These are phyloP conservation scores for Claviceps quebecensis DNA, from an alignment of 2,329 filamentous ascomycete species.

Conservation along the genomic window DNA sequence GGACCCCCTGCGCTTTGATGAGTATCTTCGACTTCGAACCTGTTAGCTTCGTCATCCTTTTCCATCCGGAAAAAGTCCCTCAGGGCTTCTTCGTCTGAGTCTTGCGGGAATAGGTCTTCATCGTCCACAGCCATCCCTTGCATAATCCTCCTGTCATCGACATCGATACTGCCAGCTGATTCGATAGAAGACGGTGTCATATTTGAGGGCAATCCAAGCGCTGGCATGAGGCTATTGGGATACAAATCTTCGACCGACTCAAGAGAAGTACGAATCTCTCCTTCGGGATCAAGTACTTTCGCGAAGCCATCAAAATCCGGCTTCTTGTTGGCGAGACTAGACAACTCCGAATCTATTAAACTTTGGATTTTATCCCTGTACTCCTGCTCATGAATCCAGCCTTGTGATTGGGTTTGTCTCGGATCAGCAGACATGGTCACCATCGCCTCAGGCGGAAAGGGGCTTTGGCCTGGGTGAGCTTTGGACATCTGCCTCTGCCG, in stretches of 20 bases:
- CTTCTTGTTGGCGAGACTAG: constrained; percentile 22
- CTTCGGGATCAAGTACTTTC: constrained; percentile 35
- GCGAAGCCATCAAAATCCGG: constrained; percentile 55
- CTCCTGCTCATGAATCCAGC: constrained; percentile 88
- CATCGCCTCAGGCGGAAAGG: constrained; percentile 68
- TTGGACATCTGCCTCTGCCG: constrained; percentile 59
- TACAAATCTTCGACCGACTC: constrained; percentile 83
- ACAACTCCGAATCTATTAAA: constrained; percentile 51
- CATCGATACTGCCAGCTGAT: constrained; percentile 38
- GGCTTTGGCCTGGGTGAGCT: constrained; percentile 50
- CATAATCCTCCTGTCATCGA: constrained; percentile 49
- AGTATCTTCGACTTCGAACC: background rate
- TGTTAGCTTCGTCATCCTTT: background rate
- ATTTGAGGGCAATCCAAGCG: constrained; percentile 28
- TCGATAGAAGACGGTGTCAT: constrained; percentile 21
- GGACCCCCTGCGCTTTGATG: background rate
- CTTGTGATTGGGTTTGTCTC: constrained; percentile 55
- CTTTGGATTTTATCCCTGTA: constrained; percentile 51
- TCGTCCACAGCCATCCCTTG: constrained; percentile 32
- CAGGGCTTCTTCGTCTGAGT: constrained; percentile 39
- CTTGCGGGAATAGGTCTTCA: constrained; percentile 32
- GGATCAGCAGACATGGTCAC: constrained; percentile 81
- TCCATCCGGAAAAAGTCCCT: constrained; percentile 13
- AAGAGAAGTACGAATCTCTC: constrained; percentile 57
- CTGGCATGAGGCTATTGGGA: constrained; percentile 46